Conservation (phyloP, 2,329 filamentous ascomycete genomes). For the Paracorniculantispora psalliotae region DNA sequence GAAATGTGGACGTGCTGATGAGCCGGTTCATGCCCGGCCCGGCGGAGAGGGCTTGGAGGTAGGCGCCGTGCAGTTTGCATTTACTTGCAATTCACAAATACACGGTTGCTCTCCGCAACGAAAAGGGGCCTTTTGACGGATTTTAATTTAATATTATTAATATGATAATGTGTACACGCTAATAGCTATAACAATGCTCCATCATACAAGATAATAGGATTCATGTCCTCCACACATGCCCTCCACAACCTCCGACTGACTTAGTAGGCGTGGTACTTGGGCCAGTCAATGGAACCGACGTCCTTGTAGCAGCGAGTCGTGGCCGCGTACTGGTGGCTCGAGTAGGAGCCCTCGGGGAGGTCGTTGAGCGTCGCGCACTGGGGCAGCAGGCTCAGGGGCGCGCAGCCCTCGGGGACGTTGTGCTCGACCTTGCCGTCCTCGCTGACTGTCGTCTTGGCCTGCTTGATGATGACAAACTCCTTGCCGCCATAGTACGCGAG, state of each 20-base stretch:
- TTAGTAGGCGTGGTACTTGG: conserved; percentile 6
- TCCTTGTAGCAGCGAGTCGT: conserved; percentile 36
- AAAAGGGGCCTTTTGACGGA: too few species aligned
- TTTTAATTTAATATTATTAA: background rate
- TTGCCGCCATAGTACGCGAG: conserved; percentile 36
- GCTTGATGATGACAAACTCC: conserved; percentile 36
- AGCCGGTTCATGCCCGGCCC: too few species aligned
- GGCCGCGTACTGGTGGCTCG: conserved; percentile 36
- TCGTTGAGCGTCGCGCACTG: conserved; percentile 14
- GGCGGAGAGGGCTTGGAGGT: too few species aligned
- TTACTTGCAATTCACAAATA: too few species aligned
- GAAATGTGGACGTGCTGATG: too few species aligned
- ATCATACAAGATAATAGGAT: background rate
- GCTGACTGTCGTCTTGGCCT: conserved; percentile 24
- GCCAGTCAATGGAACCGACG: conserved; percentile 35
- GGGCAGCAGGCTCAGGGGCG: conserved; percentile 20
- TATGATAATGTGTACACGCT: background rate
- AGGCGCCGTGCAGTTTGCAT: too few species aligned
- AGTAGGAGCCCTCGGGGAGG: conserved; percentile 30
- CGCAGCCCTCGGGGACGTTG: conserved; percentile 36
- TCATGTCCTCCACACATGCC: background rate
- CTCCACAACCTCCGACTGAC: background rate
- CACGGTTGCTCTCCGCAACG: too few species aligned
- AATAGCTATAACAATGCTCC: background rate
- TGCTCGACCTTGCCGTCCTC: conserved; percentile 17